phyloP scores from a whole-genome alignment of 495 filamentous ascomycete genomes.

The Xylaria venustula region DNA sequence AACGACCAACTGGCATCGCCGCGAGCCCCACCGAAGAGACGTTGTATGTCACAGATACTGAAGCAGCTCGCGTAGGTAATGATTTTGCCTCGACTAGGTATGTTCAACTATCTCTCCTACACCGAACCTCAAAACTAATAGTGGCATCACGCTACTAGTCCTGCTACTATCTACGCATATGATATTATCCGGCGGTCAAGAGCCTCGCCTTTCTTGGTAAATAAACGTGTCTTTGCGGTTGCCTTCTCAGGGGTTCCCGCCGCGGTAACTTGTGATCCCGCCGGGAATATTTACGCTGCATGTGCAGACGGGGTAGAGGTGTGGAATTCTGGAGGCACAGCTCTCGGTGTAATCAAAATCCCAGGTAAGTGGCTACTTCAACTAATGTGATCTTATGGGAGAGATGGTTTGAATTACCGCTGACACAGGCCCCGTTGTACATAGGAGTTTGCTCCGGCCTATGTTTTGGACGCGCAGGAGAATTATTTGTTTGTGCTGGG shows the following conservation, averaged over 20 bases:
- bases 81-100: constrained; percentile 17
- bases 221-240: constrained; percentile 52
- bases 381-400: not conserved
- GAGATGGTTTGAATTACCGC: not conserved
- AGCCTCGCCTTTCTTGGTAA: constrained; percentile 40
- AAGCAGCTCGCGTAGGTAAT: constrained; percentile 27
- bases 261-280: constrained; percentile 40
- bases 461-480: constrained; percentile 23
- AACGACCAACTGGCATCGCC: constrained; percentile 40
- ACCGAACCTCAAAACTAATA: too few relatives aligned
- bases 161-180: constrained; percentile 36
- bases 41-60: constrained; percentile 47
- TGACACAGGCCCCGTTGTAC: not conserved
- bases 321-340: constrained; percentile 42
- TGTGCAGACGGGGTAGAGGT: constrained; percentile 51
- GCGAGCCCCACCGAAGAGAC: constrained; percentile 37
- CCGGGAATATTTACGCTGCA: constrained; percentile 47
- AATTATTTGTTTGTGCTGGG: constrained; percentile 31
- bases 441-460: constrained; percentile 31
- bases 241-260: constrained; percentile 44
- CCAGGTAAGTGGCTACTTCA: constrained; percentile 24
- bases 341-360: constrained; percentile 39
- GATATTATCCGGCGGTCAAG: constrained; percentile 22
- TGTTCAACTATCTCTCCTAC: too few relatives aligned
- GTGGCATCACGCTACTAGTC: too few relatives aligned